Base-by-base conservation (phyloP, 2,329 filamentous ascomycete species). In the Colletotrichum euphorbiae region DNA sequence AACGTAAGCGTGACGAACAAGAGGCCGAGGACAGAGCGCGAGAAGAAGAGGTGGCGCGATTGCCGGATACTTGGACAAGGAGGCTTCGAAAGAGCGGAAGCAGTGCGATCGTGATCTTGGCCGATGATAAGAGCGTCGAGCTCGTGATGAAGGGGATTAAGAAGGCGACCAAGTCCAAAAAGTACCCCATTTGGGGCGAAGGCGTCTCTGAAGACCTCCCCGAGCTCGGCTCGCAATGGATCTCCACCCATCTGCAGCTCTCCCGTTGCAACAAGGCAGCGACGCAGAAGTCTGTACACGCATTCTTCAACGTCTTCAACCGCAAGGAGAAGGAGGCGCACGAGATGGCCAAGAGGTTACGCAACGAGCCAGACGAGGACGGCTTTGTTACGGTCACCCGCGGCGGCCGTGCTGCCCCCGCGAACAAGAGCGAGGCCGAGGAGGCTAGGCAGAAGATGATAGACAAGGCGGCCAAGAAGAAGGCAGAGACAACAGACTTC, bases 321-420 rank as follows among this genome's bases (percentile, higher is more conserved):
- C 87, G 76, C 81, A 93, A 84, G 81, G 92, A 87, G 84, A 89
- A 78, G 80, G 90, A 84, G 79, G 90, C 83, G 73, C 85, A 75
- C 71, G 90, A 82, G 80, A 85, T 83, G 76, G 91, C 81, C 76
- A 89, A 88, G 80, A 82, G 87, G 62, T 82, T 91, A 69, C 89
- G 93, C 69, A 91, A 91, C 72, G 90, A 93, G 74, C 93, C 95
- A 0, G 96, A 99, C 78, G 94, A 93, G 75, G 96, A 99, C 78
- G 96, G 96, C 2, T 99, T 99, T 77, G 87, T 98, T 55, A 98
- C 94, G 3, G 96, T 99, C 24, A 92, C 90, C 1, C 87, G 92
- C 62, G 94, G 94, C 28, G 92, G 92, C 43, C 84, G 91, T 66
- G 85, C 85, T 6, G 91, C 91, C n/a, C 90, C 93, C 1, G 94